These are phyloP conservation scores for Hypoxylon intermedium DNA, from an alignment of 495 filamentous ascomycete species.

Conservation along the genomic window DNA sequence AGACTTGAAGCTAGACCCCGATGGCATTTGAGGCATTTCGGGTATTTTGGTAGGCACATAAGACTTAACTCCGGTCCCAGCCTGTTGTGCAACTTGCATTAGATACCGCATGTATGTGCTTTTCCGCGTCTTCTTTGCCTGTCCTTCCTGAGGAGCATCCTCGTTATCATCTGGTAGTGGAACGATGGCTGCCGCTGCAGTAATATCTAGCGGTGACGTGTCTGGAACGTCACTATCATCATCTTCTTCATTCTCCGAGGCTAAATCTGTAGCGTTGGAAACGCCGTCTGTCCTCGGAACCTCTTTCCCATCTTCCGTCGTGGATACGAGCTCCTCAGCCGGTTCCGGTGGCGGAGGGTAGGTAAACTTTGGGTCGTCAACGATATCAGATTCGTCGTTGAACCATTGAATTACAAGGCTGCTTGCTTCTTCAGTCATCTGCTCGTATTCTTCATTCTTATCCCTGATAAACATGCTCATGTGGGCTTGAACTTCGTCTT, in stretches of 20 bases:
- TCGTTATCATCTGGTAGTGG: constrained; percentile 51
- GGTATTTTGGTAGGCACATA: constrained; percentile 54
- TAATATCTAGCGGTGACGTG: constrained; percentile 56
- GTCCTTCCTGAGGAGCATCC: constrained; percentile 19
- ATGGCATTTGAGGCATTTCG: constrained; percentile 48
- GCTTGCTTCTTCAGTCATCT: constrained; percentile 70
- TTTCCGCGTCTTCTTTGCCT: constrained; percentile 37
- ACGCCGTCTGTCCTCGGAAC: constrained; percentile 34
- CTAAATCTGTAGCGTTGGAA: constrained; percentile 9
- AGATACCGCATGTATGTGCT: constrained; percentile 54
- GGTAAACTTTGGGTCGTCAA: constrained; percentile 52
- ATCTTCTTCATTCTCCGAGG: constrained; percentile 13
- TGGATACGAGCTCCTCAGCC: constrained; percentile 40
- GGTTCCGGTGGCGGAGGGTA: constrained; percentile 35
- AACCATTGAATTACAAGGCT: constrained; percentile 64
- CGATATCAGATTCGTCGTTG: constrained; percentile 49
- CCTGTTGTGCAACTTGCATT: constrained; percentile 54
- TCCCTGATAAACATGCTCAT: constrained; percentile 80
- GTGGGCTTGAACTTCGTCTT: constrained; percentile 86
- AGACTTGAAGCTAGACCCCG: constrained; percentile 41
- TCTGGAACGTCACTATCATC: constrained; percentile 45
- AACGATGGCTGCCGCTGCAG: constrained; percentile 52
- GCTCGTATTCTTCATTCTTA: constrained; percentile 78
- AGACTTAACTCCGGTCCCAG: constrained; percentile 47
- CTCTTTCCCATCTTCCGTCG: constrained; percentile 48